Conservation (phyloP, 2,329 filamentous ascomycete genomes). For the Apiospora aurea region DNA sequence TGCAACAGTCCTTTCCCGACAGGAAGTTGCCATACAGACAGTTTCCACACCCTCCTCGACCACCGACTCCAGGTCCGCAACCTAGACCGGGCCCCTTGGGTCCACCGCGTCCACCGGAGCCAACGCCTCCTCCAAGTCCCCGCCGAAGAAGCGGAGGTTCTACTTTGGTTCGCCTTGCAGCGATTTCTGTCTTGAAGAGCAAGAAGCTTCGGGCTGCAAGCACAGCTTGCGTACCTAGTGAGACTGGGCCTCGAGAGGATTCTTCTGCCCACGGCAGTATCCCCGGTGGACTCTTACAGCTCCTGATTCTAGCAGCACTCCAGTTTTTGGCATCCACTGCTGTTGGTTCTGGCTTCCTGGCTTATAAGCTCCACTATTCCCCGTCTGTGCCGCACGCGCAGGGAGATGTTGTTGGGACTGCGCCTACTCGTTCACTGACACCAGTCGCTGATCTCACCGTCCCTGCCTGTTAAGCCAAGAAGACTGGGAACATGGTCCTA, state of each 20-base stretch:
- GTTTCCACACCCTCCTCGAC: constrained; percentile 38
- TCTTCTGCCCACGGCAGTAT: neutral
- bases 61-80: constrained; percentile 39
- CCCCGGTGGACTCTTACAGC: neutral
- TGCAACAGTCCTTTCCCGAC: neutral
- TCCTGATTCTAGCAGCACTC: neutral
- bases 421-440: neutral
- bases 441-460: neutral
- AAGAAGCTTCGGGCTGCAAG: neutral
- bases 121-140: constrained; percentile 42
- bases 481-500: neutral
- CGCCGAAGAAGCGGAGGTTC: neutral
- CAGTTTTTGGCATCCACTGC: neutral
- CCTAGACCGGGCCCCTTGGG: constrained; percentile 36
- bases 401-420: neutral
- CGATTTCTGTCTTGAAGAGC: neutral
- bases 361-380: neutral
- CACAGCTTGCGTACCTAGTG: neutral
- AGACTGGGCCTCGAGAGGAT: neutral
- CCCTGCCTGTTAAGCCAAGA: neutral
- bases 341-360: neutral
- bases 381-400: neutral
- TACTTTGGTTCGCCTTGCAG: neutral
- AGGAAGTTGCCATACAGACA: constrained; percentile 7
- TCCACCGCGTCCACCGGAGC: constrained; percentile 37